These are phyloP conservation scores for Ganoderma sinense DNA, from an alignment of 1,284 basidiomycete species.

Conservation along the genomic window DNA sequence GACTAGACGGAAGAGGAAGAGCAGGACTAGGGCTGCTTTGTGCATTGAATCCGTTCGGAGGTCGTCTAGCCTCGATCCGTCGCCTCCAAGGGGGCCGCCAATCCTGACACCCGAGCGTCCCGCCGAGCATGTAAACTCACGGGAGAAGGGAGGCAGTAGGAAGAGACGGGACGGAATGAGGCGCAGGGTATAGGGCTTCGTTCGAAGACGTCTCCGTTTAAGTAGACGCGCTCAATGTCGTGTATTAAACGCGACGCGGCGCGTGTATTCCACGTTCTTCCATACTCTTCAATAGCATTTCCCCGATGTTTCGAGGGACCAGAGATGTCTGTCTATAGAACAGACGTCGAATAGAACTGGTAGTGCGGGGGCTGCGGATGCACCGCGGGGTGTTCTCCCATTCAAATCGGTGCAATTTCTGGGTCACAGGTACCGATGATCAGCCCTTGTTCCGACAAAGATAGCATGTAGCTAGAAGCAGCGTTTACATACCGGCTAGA, in stretches of 20 bases:
- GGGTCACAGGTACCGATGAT: neutral
- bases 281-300: neutral
- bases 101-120: neutral
- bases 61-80: neutral
- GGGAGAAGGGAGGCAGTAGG: neutral
- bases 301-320: neutral
- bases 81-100: neutral
- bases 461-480: neutral
- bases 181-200: neutral
- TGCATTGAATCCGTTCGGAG: conserved; percentile 2
- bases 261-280: neutral
- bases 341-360: neutral
- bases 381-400: neutral
- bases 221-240: neutral
- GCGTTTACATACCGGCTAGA: neutral
- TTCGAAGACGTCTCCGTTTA: neutral
- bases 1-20: neutral
- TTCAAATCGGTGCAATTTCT: neutral
- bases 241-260: neutral
- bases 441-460: neutral
- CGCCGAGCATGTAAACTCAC: conserved; percentile 2
- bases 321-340: neutral
- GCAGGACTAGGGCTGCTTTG: neutral
- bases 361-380: neutral
- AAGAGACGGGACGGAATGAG: neutral